Base-by-base conservation (phyloP, 2,329 filamentous ascomycete species). In the Sarocladium kiliense region DNA sequence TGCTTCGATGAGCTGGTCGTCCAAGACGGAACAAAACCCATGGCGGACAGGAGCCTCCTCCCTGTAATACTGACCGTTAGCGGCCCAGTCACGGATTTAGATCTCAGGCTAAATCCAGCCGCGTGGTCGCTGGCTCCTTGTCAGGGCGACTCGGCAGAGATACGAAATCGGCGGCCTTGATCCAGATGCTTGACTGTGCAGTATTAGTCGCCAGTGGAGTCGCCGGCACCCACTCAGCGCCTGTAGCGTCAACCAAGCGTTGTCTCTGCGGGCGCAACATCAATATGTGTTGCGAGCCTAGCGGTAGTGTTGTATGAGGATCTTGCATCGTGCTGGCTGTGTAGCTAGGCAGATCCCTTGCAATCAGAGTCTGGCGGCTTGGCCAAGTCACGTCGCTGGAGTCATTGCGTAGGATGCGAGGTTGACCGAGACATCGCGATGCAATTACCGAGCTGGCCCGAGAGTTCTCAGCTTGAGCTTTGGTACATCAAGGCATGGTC, bases 81-180 rank as follows among this genome's bases (percentile, higher is more conserved):
- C 23, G 14, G 9, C 18, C 26, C 27, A 51, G 47, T 36, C 47
- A 51, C 47, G 26, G 27, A 51, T 36, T 51, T 51, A 36, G 47
- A 51, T 51, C 47, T 51, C 47, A 51, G 47, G 47, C 47, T 51
- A 51, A 51, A 51, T 34, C 47, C 47, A 51, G 27, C 27, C 47
- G 47, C 47, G 30, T 51, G 47, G 47, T 51, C 23, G 47, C 10
- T 25, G 47, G 27, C 9, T 14, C 44, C 47, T 36, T 36, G 47
- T 36, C 47, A 21, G 5, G 27, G 18, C 47, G 11, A 16, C 27
- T 51, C 47, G 47, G 47, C 47, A 51, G 26, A 51, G 47, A 51
- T 51, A 51, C 47, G 47, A 51, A 27, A 51, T 51, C 47, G 47
- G 47, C 47, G 12, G 30, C 6, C 19, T n/a, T 36, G 47, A 34